A percentile compares a stretch with the other conserved stretches of the same genome.
phyloP scores from a whole-genome alignment of 768 basidiomycete species.

The Russula sp. region DNA sequence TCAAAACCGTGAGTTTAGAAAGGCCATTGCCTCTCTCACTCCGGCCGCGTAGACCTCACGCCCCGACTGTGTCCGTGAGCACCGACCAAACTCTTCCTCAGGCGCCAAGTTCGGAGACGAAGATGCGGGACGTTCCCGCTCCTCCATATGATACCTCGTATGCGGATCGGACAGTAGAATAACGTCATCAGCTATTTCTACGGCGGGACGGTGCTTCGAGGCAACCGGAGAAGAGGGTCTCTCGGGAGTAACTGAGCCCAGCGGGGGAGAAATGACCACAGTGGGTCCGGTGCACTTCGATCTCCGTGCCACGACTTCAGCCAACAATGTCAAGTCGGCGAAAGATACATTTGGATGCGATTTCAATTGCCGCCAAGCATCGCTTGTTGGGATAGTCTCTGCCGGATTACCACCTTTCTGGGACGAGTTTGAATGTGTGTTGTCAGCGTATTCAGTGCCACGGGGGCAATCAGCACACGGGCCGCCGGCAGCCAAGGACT shows the following conservation, averaged over 20 bases:
- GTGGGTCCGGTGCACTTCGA: slow-evolving; percentile 70
- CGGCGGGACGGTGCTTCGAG: slow-evolving; percentile 2
- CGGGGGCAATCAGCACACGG: slow-evolving; percentile 54
- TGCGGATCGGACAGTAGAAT: slow-evolving; percentile 48
- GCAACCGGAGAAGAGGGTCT: slow-evolving; percentile 32
- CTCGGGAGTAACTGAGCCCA: slow-evolving; percentile 44
- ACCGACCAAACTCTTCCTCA: slow-evolving; percentile 53
- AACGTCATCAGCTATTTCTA: slow-evolving; percentile 28
- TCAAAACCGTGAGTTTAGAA: slow-evolving; percentile 48
- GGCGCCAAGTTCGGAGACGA: slow-evolving; percentile 50
- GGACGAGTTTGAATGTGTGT: slow-evolving; percentile 20
- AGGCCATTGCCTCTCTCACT: slow-evolving; percentile 64
- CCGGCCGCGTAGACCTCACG: slow-evolving; percentile 66
- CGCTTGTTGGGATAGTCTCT: slow-evolving; percentile 69
- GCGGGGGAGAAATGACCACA: slow-evolving; percentile 50
- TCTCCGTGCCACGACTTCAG: slow-evolving; percentile 81
- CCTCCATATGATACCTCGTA: slow-evolving; percentile 43
- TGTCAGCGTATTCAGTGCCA: slow-evolving; percentile 25
- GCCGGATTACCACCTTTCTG: slow-evolving; percentile 22
- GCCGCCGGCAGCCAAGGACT: slow-evolving; percentile 45
- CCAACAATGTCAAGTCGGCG: slow-evolving; percentile 73
- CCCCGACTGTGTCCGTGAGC: slow-evolving; percentile 46
- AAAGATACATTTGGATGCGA: slow-evolving; percentile 85
- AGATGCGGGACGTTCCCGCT: slow-evolving; percentile 30
- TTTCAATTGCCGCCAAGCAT: slow-evolving; percentile 80